A percentile compares a stretch with the other conserved stretches of the same genome.
Evolutionary conservation across 2,329 filamentous ascomycete species (phyloP).

Genomic region (Penicillium sp.): DNA sequence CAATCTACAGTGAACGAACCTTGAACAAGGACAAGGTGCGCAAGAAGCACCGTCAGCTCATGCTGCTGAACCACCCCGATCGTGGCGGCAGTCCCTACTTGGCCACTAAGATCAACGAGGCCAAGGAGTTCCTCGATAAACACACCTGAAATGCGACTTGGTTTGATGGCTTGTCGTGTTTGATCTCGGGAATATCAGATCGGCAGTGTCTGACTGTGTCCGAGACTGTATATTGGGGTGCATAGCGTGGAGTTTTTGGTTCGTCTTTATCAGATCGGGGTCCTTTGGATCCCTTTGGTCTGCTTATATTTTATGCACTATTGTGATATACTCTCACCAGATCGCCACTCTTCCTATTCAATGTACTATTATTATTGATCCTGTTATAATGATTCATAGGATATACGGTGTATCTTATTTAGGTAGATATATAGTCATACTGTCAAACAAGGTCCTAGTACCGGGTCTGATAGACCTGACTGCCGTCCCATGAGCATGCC

Average conservation of each 20-base stretch:
- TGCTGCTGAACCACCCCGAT: constrained; percentile 95
- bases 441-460: too few relatives aligned
- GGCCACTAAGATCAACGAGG: constrained; percentile 97
- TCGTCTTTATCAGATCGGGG: constrained; percentile 28
- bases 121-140: constrained; percentile 94
- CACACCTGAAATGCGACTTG: constrained; percentile 31
- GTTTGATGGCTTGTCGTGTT: background rate
- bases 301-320: constrained; percentile 64
- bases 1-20: constrained; percentile 68
- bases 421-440: too few relatives aligned
- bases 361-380: constrained; percentile 17
- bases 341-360: constrained; percentile 71
- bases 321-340: constrained; percentile 48
- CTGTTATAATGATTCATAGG: background rate
- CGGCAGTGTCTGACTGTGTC: background rate
- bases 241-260: constrained; percentile 44
- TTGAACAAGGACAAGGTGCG: constrained; percentile 90
- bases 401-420: too few relatives aligned
- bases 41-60: constrained; percentile 91
- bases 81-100: constrained; percentile 94
- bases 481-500: background rate
- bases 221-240: constrained; percentile 23
- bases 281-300: constrained; percentile 39
- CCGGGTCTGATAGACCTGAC: too few relatives aligned
- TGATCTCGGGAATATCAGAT: background rate